Base-by-base conservation (phyloP, 176 grass and related monocot species). In the Ensete glaucum region DNA sequence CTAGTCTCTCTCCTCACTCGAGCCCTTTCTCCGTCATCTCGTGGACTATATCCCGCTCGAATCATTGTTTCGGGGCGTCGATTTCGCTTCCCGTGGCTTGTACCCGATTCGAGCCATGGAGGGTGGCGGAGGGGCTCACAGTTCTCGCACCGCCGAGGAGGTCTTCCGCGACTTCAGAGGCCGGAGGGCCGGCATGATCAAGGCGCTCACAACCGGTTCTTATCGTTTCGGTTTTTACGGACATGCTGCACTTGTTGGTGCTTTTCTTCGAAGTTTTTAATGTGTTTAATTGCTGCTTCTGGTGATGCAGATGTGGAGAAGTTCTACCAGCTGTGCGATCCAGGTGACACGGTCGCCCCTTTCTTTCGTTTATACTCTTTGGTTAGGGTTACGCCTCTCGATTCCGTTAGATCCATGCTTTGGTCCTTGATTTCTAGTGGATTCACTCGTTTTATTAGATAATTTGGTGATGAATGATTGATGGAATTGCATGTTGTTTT, bases 141-240 rank as follows among this genome's bases (percentile, higher is more conserved):
- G 24, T 26, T 67, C 64, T 22, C 64, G 64, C 64, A 67, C 64
- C 26, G 64, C 64, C 2, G 64, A 67, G 64, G 64, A 67, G 64
- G 64, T 67, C 64, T 67, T 67, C 64, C 64, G 64, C 24, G 64
- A 67, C 13, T 67, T 67, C 64, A 29, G 64, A 26, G 26, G 64
- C 12, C 64, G 64, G 64, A 27, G 64, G 43, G 64, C 64, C 13
- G 64, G 26, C 12, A 67, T 67, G 64, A 67, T 67, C 25, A 67
- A 67, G 64, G 64, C 64, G 64, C 64, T 67, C 7, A 67, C 64
- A 6, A 67, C 64, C 15, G 64, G 64, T 67, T 13, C 12, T 27
- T 67, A 2, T 27, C 11, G 23, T 22, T 34, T 26, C 27, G 10
- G 10, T 67, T 23, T 15, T 26, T 67, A 13, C 57, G 57, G 8